A percentile compares a stretch with the other conserved stretches of the same genome.
These are phyloP conservation scores for Stevia rebaudiana DNA, from an alignment of 140 eudicot species.

Conservation along the genomic window DNA sequence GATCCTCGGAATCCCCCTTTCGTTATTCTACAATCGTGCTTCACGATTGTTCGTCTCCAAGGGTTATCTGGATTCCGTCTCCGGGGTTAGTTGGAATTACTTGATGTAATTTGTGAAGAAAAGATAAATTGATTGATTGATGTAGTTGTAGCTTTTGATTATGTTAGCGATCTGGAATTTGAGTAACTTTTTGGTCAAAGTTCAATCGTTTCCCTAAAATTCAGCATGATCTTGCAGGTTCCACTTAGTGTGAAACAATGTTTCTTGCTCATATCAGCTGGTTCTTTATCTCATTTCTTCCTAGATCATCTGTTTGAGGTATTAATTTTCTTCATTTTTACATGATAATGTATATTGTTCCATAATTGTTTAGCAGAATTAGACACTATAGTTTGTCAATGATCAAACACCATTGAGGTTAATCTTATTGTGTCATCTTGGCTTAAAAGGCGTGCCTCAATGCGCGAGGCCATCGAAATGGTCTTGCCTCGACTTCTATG, in stretches of 20 bases:
- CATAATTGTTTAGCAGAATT: background rate
- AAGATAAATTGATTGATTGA: background rate
- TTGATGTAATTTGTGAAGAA: background rate
- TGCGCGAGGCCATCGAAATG: too few species aligned
- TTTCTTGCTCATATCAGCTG: slow-evolving; percentile 72
- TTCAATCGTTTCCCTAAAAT: slow-evolving; percentile 1
- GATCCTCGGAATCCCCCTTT: slow-evolving; percentile 67
- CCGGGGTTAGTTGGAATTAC: slow-evolving; percentile 57
- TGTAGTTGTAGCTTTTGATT: background rate
- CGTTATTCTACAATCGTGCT: slow-evolving; percentile 54
- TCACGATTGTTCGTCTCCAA: slow-evolving; percentile 44
- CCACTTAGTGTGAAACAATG: slow-evolving; percentile 67
- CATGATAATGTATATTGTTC: background rate
- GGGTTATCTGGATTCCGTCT: slow-evolving; percentile 58
- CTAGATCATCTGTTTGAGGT: slow-evolving; percentile 98
- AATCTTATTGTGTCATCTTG: too few species aligned
- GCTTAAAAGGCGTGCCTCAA: too few species aligned
- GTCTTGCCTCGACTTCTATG: too few species aligned
- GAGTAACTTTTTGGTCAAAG: background rate
- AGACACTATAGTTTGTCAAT: background rate
- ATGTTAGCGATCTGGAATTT: background rate
- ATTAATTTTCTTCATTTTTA: background rate
- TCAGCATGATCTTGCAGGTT: slow-evolving; percentile 38
- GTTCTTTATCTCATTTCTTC: slow-evolving; percentile 90
- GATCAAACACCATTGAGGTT: too few species aligned